Evolutionary conservation across 2,329 filamentous ascomycete species (phyloP).

Genomic region (Penicillium italicum): DNA sequence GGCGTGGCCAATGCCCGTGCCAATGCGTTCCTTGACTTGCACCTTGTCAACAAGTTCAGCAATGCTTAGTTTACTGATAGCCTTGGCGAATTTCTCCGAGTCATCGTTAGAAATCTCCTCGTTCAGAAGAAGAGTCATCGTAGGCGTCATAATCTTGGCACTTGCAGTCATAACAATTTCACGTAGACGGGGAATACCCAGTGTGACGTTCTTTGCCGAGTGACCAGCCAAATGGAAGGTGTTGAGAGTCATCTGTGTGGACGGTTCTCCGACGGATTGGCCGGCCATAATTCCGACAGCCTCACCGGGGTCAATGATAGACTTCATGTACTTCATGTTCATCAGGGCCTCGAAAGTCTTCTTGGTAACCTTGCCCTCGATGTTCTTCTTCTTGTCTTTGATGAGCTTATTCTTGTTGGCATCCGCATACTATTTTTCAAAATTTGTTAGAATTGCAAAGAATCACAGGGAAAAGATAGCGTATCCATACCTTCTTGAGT

Average conservation of each 20-base stretch:
- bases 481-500: conserved; percentile 55
- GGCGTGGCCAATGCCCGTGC: conserved; percentile 62
- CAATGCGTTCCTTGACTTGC: conserved; percentile 73
- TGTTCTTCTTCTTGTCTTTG: conserved; percentile 56
- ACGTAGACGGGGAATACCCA: conserved; percentile 93
- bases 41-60: conserved; percentile 80
- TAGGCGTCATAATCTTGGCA: conserved; percentile 80
- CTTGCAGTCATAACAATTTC: conserved; percentile 99
- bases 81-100: conserved; percentile 80
- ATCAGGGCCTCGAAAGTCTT: conserved; percentile 81
- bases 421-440: conserved; percentile 64
- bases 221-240: conserved; percentile 99
- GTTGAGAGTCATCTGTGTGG: conserved; percentile 98
- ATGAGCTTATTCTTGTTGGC: conserved; percentile 63
- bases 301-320: conserved; percentile 89
- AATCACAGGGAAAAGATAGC: background rate
- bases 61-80: conserved; percentile 79
- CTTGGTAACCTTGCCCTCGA: conserved; percentile 49
- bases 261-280: conserved; percentile 94
- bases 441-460: conserved; percentile 15
- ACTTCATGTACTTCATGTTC: conserved; percentile 87
- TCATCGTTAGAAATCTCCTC: conserved; percentile 66
- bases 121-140: conserved; percentile 68
- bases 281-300: conserved; percentile 95
- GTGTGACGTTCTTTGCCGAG: conserved; percentile 95